Evolutionary conservation across 495 filamentous ascomycete species (phyloP), one percentile per base, ranked within the genome.

Genomic region (Amphirosellinia nigrospora): DNA sequence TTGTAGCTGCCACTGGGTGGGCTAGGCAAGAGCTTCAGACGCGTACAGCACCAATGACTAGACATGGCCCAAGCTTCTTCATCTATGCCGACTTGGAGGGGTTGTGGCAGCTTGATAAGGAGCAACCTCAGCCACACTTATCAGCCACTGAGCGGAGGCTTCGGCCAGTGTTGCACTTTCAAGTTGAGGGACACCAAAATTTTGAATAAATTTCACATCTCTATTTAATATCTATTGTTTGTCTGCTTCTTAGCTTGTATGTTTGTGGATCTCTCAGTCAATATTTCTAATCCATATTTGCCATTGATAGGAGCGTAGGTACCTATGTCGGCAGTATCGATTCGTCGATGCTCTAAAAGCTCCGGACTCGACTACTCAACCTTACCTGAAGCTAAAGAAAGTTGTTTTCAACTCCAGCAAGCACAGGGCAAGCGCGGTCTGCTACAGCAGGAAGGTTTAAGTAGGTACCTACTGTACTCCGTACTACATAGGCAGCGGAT

Each of bases 1-100:
- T 50, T 38, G 9, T 36, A 26, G 26, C 36, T 60, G 28, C 41
- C 23, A n/a, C n/a, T n/a, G n/a, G n/a, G n/a, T n/a, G 55, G 67
- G 48, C 69, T 71, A 71, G 69, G 69, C 69, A 71, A 71, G 68
- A 70, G 69, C 69, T 69, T 66, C 62, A 60, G 50, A 71, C 69
- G 69, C 69, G 69, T 71, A 71, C 67, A 69, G 34, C 48, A 26
- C n/a, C n/a, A n/a, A n/a, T n/a, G n/a, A n/a, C n/a, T n/a, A n/a
- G n/a, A n/a, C n/a, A n/a, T 36, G 55, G 55, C 16, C 58, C 36
- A 41, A 61, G 58, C 58, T 61, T 61, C 58, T 61, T 61, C 11
- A 16, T 52, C 48, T 39, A 16, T 4, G 21, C 2, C 11, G 19
- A 6, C n/a, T n/a, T n/a, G n/a, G n/a, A n/a, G n/a, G n/a, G n/a